Evolutionary conservation across 2,329 filamentous ascomycete species (phyloP).

Genomic region (Tricladium varicosporioides): DNA sequence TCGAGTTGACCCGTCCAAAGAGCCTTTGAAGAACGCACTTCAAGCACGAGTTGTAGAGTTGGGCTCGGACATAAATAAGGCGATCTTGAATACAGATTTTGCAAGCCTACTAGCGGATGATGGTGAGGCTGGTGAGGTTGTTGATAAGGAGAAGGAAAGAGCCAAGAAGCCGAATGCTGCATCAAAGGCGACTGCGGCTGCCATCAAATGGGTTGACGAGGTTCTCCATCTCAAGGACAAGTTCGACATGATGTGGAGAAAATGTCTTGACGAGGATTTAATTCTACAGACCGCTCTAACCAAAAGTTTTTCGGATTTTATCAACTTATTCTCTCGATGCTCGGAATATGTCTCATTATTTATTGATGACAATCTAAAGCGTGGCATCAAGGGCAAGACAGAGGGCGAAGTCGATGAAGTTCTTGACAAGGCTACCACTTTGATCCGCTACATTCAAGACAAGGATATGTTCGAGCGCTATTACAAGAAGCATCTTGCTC

Average conservation of each 20-base stretch:
- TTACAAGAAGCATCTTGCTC: constrained; percentile 95
- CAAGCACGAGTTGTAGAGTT: constrained; percentile 75
- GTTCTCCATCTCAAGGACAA: constrained; percentile 83
- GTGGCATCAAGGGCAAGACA: constrained; percentile 88
- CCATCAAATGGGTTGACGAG: constrained; percentile 94
- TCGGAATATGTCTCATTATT: constrained; percentile 95
- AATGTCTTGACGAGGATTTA: constrained; percentile 73
- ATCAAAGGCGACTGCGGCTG: constrained; percentile 80
- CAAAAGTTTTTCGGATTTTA: constrained; percentile 86
- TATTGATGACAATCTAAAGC: constrained; percentile 94
- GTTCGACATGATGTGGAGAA: constrained; percentile 76
- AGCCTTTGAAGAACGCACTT: constrained; percentile 66
- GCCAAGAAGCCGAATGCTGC: constrained; percentile 50
- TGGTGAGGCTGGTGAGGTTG: constrained; percentile 48
- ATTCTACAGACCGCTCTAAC: constrained; percentile 79
- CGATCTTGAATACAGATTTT: constrained; percentile 55
- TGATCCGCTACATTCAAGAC: constrained; percentile 85
- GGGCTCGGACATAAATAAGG: constrained; percentile 78
- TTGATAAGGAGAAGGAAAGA: constrained; percentile 48
- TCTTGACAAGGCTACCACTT: constrained; percentile 82
- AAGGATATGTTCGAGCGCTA: constrained; percentile 96
- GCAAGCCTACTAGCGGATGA: constrained; percentile 44
- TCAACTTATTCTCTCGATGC: constrained; percentile 82
- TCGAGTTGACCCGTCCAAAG: constrained; percentile 73
- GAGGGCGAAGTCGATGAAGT: constrained; percentile 82